Evolutionary conservation across 2,329 filamentous ascomycete species (phyloP), one percentile per base, ranked within the genome.

Genomic region (Apiospora arundinis): DNA sequence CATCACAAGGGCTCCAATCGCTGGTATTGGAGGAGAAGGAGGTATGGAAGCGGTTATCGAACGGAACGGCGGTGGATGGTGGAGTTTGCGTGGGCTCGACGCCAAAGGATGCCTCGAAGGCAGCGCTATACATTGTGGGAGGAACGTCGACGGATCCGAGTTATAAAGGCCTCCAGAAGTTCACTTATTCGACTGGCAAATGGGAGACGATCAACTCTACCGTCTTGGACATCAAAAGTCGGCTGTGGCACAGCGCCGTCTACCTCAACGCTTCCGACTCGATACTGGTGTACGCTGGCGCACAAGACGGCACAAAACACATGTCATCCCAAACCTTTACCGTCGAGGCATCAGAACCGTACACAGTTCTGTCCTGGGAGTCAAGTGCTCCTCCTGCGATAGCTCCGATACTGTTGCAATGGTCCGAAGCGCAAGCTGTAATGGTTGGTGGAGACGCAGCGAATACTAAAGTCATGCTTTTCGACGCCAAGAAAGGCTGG

Each of bases 271-370:
- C 87, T 28, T 88, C 90, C 21, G 87, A 93, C 70, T 88, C 90
- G 4, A 93, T 98, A 70, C 82, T 98, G 32, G 87, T 97, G 37
- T 98, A 95, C 79, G 93, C 92, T 44, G 95, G 95, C 65, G 90
- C 87, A 21, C 90, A 91, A 76, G 88, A 91, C 75, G 89, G 89
- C 37, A 83, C 83, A 45, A 81, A 83, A 11, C 81, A 83, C 8
- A 83, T 88, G 0, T 95, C 93, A 0, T 89, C 91, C 1, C 88
- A 94, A 75, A 95, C 94, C 0, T 97, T 95, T 77, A 86, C 92
- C 23, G 90, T 98, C 72, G 84, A 86, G 2, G 91, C 92, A 0
- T 86, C 86, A 6, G 83, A 87, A 44, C 93, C 94, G 0, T 93
- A 92, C 79, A 80, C 76, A 4, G 88, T 95, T 4, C 78, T 84